Percentiles rank a stretch among this genome's conserved stretches.
Conservation (phyloP, 2,329 filamentous ascomycete genomes). For the Spiromastix sp. region DNA sequence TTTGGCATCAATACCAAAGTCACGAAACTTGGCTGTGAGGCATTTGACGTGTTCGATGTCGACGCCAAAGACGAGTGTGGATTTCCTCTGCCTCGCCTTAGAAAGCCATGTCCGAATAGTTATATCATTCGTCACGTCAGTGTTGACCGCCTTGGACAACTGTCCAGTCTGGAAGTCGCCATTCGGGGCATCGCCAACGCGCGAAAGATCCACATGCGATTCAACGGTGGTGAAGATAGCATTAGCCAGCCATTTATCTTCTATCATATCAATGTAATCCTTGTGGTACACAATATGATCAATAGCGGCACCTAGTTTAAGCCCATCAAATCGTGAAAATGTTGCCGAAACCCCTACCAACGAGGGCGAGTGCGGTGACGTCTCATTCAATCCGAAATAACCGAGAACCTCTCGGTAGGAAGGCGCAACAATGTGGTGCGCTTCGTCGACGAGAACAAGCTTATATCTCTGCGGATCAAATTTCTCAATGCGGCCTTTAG, state of each 20-base stretch:
- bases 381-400: conserved; percentile 63
- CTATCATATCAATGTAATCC: conserved; percentile 70
- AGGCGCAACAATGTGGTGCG: conserved; percentile 85
- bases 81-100: conserved; percentile 62
- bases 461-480: conserved; percentile 76
- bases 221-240: conserved; percentile 91
- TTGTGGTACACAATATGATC: conserved; percentile 96
- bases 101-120: conserved; percentile 79
- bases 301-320: conserved; percentile 71
- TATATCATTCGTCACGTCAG: conserved; percentile 65
- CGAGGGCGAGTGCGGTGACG: conserved; percentile 44
- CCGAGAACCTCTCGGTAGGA: conserved; percentile 64
- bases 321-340: conserved; percentile 69
- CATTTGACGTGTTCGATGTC: conserved; percentile 71
- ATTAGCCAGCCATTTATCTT: conserved; percentile 82
- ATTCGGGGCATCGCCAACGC: conserved; percentile 51
- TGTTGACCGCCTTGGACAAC: conserved; percentile 79
- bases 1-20: conserved; percentile 68
- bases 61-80: conserved; percentile 89
- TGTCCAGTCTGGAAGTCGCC: conserved; percentile 73
- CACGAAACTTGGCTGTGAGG: conserved; percentile 65
- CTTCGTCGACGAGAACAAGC: conserved; percentile 87
- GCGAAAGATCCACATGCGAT: conserved; percentile 68
- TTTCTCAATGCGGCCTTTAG: conserved; percentile 65
- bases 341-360: conserved; percentile 86